phyloP scores from a whole-genome alignment of 1,139 yeast species.

The Yamadazyma conglobata region DNA sequence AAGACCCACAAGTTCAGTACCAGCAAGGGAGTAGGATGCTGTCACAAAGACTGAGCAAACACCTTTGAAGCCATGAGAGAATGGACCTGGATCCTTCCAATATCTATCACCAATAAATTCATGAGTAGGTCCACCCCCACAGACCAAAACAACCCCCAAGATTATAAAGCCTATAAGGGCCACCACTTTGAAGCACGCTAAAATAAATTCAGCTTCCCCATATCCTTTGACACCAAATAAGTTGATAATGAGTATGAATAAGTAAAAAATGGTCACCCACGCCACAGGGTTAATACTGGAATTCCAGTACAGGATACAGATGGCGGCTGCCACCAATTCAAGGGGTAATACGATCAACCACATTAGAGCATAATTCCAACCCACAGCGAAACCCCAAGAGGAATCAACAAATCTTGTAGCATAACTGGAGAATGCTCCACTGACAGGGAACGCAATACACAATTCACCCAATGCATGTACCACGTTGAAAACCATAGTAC shows the following conservation, averaged over 20 bases:
- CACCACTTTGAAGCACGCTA: conserved; percentile 55
- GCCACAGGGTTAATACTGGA: conserved; percentile 59
- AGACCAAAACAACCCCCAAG: conserved; percentile 55
- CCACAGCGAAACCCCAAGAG: conserved; percentile 76
- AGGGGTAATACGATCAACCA: conserved; percentile 76
- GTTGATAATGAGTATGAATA: conserved; percentile 53
- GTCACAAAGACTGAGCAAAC: conserved; percentile 41
- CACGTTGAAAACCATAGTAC: conserved; percentile 68
- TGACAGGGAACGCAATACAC: conserved; percentile 73
- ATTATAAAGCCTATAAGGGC: conserved; percentile 66
- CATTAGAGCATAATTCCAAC: conserved; percentile 79
- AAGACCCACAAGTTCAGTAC: conserved; percentile 47
- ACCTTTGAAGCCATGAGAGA: conserved; percentile 42
- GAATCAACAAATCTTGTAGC: conserved; percentile 68
- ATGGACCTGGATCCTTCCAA: conserved; percentile 61
- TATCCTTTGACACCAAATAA: conserved; percentile 69
- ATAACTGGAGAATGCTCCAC: conserved; percentile 77
- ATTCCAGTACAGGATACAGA: conserved; percentile 66
- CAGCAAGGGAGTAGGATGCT: conserved; percentile 42
- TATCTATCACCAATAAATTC: conserved; percentile 62
- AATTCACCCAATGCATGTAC: conserved; percentile 86
- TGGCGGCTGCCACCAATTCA: conserved; percentile 74
- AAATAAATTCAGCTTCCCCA: conserved; percentile 70
- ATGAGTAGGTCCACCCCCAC: conserved; percentile 65
- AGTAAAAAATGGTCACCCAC: conserved; percentile 60